Percentiles rank a stretch among this genome's conserved stretches.
These are phyloP conservation scores for Penicillium salamii DNA, from an alignment of 495 filamentous ascomycete species.

Conservation along the genomic window DNA sequence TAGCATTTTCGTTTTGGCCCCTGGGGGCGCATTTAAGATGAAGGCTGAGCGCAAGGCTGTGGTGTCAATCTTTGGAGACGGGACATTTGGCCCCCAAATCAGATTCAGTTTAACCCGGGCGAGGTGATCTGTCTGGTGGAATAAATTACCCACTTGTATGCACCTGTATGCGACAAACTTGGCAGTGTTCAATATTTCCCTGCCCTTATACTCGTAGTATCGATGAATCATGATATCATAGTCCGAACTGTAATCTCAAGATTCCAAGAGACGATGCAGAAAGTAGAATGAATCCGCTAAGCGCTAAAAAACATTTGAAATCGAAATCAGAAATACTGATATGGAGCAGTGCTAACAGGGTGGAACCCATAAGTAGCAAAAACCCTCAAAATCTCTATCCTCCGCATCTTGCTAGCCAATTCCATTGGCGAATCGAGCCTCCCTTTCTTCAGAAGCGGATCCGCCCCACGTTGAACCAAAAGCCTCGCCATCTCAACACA, in stretches of 20 bases:
- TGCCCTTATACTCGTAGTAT: no score
- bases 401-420: neutral
- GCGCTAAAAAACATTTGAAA: neutral
- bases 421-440: neutral
- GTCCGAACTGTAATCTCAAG: no score
- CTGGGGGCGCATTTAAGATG: slow-evolving; percentile 1
- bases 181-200: no score
- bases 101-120: neutral
- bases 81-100: slow-evolving; percentile 1
- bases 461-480: slow-evolving; percentile 10
- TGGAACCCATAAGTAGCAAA: neutral
- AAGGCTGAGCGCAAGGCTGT: slow-evolving; percentile 1
- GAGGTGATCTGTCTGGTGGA: no score
- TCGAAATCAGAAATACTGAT: slow-evolving; percentile 2
- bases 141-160: no score
- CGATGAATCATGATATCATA: no score
- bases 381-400: neutral
- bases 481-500: slow-evolving; percentile 7
- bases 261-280: no score
- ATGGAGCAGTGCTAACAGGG: neutral
- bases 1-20: neutral
- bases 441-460: slow-evolving; percentile 5
- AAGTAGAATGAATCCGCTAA: no score
- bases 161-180: no score
- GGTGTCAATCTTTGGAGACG: neutral